These are phyloP conservation scores for Hydnomerulius pinastri DNA, from an alignment of 768 basidiomycete genomes.

Conservation along the genomic window DNA sequence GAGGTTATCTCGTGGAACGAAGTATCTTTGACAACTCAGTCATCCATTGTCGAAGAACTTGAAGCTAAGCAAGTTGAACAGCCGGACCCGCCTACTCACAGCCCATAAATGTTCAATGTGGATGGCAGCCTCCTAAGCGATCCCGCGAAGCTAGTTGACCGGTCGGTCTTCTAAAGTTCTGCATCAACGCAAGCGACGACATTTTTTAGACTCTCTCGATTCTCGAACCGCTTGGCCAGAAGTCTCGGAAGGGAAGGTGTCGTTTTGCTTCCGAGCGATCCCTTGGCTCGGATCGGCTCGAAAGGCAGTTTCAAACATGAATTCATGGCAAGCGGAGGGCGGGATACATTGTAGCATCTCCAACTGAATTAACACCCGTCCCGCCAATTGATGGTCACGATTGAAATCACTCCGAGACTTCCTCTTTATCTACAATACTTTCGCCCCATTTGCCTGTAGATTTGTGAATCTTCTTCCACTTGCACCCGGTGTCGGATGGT, in stretches of 20 bases:
- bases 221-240: conserved; percentile 29
- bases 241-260: conserved; percentile 18
- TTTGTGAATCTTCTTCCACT: background rate
- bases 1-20: no score
- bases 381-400: background rate
- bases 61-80: no score
- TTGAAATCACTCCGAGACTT: background rate
- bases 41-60: no score
- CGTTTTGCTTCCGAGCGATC: conserved; percentile 28
- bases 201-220: conserved; percentile 26
- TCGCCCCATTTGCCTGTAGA: background rate
- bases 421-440: background rate
- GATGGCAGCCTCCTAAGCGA: no score
- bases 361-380: no score
- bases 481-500: background rate
- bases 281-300: conserved; percentile 1
- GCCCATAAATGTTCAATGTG: no score
- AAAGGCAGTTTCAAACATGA: background rate
- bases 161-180: conserved; percentile 21
- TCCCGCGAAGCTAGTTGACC: conserved; percentile 33
- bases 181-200: conserved; percentile 29
- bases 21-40: no score
- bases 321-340: no score
- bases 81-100: no score
- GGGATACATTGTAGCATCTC: no score